These are phyloP conservation scores for Hyparrhenia diplandra DNA, from an alignment of 176 grass and related monocot genomes.

Conservation along the genomic window DNA sequence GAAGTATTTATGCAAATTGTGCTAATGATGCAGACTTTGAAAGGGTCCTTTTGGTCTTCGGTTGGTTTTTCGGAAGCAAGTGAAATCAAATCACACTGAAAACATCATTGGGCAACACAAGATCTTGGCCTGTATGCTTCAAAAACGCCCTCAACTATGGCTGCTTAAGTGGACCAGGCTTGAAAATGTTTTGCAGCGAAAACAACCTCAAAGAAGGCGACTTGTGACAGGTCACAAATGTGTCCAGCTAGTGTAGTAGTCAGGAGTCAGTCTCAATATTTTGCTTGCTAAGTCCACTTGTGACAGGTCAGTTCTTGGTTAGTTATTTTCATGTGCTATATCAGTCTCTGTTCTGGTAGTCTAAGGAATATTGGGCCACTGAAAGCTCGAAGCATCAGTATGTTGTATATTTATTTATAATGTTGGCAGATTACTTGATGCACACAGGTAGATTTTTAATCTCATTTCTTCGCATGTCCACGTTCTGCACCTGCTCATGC, in stretches of 20 bases:
- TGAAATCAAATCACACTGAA: slow-evolving; percentile 17
- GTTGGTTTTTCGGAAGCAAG: slow-evolving; percentile 1
- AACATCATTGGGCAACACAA: not conserved
- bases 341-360: not conserved
- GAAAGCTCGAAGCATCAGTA: not conserved
- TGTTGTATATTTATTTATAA: not conserved
- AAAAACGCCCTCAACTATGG: not conserved
- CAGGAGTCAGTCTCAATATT: not conserved
- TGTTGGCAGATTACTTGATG: not conserved
- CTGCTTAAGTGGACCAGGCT: slow-evolving; percentile 2
- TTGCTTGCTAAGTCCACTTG: not conserved
- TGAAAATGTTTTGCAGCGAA: slow-evolving; percentile 29
- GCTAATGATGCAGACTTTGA: slow-evolving; percentile 19
- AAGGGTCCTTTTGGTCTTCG: not conserved
- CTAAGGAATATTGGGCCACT: not conserved
- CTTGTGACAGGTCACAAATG: not conserved
- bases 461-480: not conserved
- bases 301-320: not conserved
- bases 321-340: not conserved
- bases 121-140: slow-evolving; percentile 25
- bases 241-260: not conserved
- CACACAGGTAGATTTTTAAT: not conserved
- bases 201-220: slow-evolving; percentile 27
- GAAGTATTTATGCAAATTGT: not conserved
- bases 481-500: not conserved